These are phyloP conservation scores for Antarctomyces pellizariae DNA, from an alignment of 495 filamentous ascomycete species.

Conservation along the genomic window DNA sequence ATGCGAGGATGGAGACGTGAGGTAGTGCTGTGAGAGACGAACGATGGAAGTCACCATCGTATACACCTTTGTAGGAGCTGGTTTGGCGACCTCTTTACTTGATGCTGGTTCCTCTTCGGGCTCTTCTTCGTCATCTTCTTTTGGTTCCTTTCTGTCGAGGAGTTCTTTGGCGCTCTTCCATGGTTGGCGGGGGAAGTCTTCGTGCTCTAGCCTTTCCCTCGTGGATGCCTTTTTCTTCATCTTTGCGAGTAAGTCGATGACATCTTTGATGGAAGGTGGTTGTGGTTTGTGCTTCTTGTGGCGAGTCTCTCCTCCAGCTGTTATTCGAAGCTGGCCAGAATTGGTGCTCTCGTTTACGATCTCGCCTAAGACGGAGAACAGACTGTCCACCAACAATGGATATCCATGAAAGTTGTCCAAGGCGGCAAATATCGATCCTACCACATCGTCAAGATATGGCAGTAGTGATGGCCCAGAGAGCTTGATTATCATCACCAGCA, in stretches of 20 bases:
- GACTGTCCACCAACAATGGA: conserved; percentile 54
- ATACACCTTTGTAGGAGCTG: conserved; percentile 27
- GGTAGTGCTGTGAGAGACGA: conserved; percentile 53
- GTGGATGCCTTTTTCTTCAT: conserved; percentile 16
- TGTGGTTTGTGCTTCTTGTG: conserved; percentile 14
- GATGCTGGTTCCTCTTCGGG: conserved; percentile 5
- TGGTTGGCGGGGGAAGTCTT: conserved; percentile 14
- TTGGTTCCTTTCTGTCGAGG: conserved; percentile 10
- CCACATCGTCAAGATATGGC: conserved; percentile 77
- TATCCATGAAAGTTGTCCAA: conserved; percentile 89
- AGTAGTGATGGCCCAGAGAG: conserved; percentile 62
- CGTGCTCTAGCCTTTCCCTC: conserved; percentile 14
- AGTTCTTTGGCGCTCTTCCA: conserved; percentile 12
- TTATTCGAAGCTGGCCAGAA: conserved; percentile 29
- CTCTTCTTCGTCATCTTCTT: conserved; percentile 6
- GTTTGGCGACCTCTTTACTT: conserved; percentile 20
- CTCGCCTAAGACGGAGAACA: conserved; percentile 61
- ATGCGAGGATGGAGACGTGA: conserved; percentile 58
- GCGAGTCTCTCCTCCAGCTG: conserved; percentile 9
- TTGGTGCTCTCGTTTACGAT: conserved; percentile 64
- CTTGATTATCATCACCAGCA: conserved; percentile 83
- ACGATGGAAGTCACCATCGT: conserved; percentile 42
- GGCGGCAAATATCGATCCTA: conserved; percentile 72
- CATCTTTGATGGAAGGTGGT: conserved; percentile 10
- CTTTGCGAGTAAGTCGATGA: conserved; percentile 11